A percentile compares a stretch with the other conserved stretches of the same genome.
phyloP scores from a whole-genome alignment of 805 yeast species.

The Cyberlindnera xylosilytica region DNA sequence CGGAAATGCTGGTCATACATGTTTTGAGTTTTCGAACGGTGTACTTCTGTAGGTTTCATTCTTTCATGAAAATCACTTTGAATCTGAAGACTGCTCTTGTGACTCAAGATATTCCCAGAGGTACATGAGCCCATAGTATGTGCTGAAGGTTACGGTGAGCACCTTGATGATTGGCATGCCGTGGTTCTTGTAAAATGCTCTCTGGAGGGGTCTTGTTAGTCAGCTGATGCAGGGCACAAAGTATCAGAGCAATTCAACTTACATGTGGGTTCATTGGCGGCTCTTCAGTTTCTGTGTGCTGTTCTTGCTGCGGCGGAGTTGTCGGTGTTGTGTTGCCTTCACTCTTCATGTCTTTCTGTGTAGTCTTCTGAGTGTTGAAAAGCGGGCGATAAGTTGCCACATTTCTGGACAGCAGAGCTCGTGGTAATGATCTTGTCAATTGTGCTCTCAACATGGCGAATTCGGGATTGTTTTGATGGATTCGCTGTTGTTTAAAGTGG shows the following conservation, averaged over 20 bases:
- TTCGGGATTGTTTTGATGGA: background rate
- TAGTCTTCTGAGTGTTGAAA: conserved; percentile 1
- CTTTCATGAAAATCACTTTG: background rate
- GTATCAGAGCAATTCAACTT: conserved; percentile 3
- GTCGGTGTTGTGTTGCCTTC: background rate
- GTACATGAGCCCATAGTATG: conserved; percentile 44
- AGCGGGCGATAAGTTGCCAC: background rate
- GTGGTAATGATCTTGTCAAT: background rate
- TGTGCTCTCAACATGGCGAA: conserved; percentile 2
- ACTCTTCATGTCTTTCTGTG: background rate
- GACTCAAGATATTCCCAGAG: conserved; percentile 43
- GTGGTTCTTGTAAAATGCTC: conserved; percentile 43
- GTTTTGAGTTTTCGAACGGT: background rate
- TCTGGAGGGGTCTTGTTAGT: conserved; percentile 11
- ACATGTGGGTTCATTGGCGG: conserved; percentile 21
- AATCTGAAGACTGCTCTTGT: conserved; percentile 12
- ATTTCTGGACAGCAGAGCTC: background rate
- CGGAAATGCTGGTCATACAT: conserved; percentile 27
- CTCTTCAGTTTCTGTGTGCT: background rate
- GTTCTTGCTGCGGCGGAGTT: background rate
- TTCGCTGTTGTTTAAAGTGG: too few species aligned
- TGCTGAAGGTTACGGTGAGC: conserved; percentile 39
- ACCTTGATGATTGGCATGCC: conserved; percentile 46
- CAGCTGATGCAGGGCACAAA: too few species aligned
- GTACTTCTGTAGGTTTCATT: background rate